These are phyloP conservation scores for Croton laevigatus DNA, from an alignment of 441 rosid species.

Conservation along the genomic window DNA sequence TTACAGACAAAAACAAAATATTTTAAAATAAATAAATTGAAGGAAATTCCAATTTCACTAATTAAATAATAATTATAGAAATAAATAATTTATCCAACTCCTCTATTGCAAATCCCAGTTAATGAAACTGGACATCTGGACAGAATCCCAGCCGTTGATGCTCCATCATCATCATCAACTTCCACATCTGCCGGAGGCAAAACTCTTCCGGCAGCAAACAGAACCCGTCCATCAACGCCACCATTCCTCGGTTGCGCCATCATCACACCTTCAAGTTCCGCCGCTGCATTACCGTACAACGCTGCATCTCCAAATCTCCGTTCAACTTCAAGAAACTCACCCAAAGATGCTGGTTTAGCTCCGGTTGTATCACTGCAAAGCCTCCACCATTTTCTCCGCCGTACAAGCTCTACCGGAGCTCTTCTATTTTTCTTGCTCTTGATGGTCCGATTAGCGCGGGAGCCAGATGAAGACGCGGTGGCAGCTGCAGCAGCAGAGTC, in stretches of 20 bases:
- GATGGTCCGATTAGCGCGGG: slow-evolving; percentile 23
- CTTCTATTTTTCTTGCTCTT: slow-evolving; percentile 27
- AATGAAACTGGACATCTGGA: slow-evolving; percentile 72
- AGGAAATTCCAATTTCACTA: background rate
- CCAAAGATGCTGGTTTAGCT: slow-evolving; percentile 63
- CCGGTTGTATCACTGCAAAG: slow-evolving; percentile 62
- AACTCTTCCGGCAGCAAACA: slow-evolving; percentile 79
- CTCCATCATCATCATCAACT: slow-evolving; percentile 18
- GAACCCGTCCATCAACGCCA: slow-evolving; percentile 26
- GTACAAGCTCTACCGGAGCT: slow-evolving; percentile 28
- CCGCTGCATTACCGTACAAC: slow-evolving; percentile 43
- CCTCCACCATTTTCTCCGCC: slow-evolving; percentile 74
- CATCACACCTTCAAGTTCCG: slow-evolving; percentile 51
- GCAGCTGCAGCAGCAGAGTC: slow-evolving; percentile 8
- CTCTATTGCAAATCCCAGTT: slow-evolving; percentile 70
- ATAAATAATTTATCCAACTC: slow-evolving; percentile 35
- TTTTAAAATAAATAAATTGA: background rate
- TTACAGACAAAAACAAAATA: too few species aligned
- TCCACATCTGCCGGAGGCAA: slow-evolving; percentile 49
- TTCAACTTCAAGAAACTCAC: slow-evolving; percentile 83
- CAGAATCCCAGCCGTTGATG: slow-evolving; percentile 34
- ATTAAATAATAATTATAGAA: background rate
- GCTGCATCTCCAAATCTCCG: slow-evolving; percentile 70
- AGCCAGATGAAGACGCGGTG: slow-evolving; percentile 21
- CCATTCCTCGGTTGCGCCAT: slow-evolving; percentile 27